Evolutionary conservation across 2,329 filamentous ascomycete genomes (phyloP).

Genomic region (Fusarium bulbicola): DNA sequence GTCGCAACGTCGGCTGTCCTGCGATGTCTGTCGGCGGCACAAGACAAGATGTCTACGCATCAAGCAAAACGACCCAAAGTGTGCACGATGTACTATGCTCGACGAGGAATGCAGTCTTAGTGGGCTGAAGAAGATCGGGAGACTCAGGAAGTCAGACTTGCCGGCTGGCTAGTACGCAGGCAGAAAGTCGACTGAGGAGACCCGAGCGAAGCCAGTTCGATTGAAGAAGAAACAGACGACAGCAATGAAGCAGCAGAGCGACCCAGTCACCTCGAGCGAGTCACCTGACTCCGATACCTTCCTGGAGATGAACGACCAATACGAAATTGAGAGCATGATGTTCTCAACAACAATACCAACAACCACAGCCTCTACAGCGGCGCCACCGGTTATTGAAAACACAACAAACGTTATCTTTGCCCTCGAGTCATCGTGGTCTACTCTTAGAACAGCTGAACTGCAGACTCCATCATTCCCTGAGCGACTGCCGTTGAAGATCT

Average conservation of each 20-base stretch:
- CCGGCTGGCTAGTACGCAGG: not conserved
- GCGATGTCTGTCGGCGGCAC: not conserved
- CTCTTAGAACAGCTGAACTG: rapidly evolving
- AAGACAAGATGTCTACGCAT: not conserved
- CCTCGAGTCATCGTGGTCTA: not conserved
- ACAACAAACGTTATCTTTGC: not conserved
- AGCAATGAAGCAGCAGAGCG: rapidly evolving
- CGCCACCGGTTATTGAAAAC: not conserved
- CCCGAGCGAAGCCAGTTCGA: not conserved
- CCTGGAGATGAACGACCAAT: not conserved
- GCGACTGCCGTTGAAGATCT: not conserved
- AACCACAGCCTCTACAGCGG: not conserved
- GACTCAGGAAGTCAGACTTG: not conserved
- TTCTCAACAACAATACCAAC: not conserved
- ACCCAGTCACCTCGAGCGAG: not conserved
- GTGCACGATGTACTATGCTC: not conserved
- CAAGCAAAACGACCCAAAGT: not conserved
- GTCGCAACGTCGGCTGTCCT: not conserved
- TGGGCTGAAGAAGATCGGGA: not conserved
- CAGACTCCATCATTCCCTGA: not conserved
- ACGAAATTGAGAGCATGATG: not conserved
- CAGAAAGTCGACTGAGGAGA: not conserved
- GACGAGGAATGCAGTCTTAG: not conserved
- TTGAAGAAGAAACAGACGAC: not conserved
- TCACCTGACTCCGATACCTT: not conserved